Evolutionary conservation across 2,329 filamentous ascomycete genomes (phyloP).

Genomic region (Eurotiales sp.): DNA sequence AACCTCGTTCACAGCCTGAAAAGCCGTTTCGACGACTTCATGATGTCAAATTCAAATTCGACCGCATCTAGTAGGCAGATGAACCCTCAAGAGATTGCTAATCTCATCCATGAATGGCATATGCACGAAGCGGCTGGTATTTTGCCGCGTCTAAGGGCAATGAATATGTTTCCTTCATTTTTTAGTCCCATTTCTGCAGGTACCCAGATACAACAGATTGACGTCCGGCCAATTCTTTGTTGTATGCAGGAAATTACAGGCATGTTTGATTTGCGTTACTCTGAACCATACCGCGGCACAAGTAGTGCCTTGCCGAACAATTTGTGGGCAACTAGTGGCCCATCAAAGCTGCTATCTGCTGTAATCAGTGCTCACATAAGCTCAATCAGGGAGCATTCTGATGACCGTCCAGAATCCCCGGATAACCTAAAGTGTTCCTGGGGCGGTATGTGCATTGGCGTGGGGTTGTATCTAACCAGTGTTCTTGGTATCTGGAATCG

Average conservation of each 20-base stretch:
- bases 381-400: background rate
- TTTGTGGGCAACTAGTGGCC: conserved; percentile 7
- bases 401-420: background rate
- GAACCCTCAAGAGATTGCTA: background rate
- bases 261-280: background rate
- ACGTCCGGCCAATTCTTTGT: background rate
- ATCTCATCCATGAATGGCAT: conserved; percentile 5
- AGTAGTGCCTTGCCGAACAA: background rate
- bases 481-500: conserved; percentile 5
- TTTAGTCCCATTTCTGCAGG: background rate
- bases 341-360: conserved; percentile 3
- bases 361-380: conserved; percentile 5
- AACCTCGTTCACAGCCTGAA: conserved; percentile 3
- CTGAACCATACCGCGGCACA: background rate
- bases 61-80: background rate
- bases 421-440: conserved; percentile 3
- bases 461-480: conserved; percentile 11
- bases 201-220: background rate
- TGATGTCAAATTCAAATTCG: background rate
- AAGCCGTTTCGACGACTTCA: conserved; percentile 3
- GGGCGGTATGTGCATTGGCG: conserved; percentile 7
- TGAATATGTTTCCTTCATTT: conserved; percentile 7
- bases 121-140: background rate
- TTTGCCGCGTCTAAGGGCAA: background rate
- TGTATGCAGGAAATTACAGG: conserved; percentile 2